Evolutionary conservation across 805 yeast species (phyloP).

Genomic region (Debaryomyces prosopidis): DNA sequence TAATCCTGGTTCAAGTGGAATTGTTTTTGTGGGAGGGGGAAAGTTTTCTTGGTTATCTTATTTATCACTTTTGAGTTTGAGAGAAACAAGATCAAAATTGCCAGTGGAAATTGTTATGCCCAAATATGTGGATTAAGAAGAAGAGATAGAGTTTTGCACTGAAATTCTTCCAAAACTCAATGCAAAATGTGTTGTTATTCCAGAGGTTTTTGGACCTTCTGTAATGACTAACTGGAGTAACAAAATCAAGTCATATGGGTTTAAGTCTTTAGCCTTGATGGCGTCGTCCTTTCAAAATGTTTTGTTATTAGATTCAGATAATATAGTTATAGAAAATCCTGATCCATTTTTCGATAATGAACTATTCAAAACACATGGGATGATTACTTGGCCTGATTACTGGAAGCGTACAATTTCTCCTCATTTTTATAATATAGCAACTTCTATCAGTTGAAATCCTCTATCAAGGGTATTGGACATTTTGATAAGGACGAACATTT

Average conservation of each 20-base stretch:
- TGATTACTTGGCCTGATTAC: conserved; percentile 46
- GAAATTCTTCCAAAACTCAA: conserved; percentile 54
- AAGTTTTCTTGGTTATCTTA: conserved; percentile 37
- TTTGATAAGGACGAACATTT: conserved; percentile 19
- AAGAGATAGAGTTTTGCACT: conserved; percentile 48
- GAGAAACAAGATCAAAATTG: conserved; percentile 37
- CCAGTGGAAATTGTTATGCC: conserved; percentile 44
- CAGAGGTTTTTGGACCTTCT: conserved; percentile 51
- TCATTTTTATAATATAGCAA: conserved; percentile 33
- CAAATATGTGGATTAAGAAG: conserved; percentile 28
- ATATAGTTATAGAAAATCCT: conserved; percentile 28
- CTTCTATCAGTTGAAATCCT: conserved; percentile 44
- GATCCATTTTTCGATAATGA: conserved; percentile 28
- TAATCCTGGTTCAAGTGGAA: conserved; percentile 25
- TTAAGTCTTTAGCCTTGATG: conserved; percentile 56
- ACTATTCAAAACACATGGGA: conserved; percentile 28
- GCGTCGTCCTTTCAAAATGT: conserved; percentile 36
- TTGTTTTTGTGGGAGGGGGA: conserved; percentile 37
- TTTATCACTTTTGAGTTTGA: conserved; percentile 27
- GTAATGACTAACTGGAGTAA: conserved; percentile 35
- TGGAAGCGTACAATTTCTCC: conserved; percentile 39
- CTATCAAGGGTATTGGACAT: conserved; percentile 33
- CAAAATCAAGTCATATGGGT: conserved; percentile 63
- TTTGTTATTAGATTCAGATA: conserved; percentile 36
- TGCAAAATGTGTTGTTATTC: conserved; percentile 65